Base-by-base conservation (phyloP, 768 basidiomycete genomes). In the Rhodotorula paludigena region DNA sequence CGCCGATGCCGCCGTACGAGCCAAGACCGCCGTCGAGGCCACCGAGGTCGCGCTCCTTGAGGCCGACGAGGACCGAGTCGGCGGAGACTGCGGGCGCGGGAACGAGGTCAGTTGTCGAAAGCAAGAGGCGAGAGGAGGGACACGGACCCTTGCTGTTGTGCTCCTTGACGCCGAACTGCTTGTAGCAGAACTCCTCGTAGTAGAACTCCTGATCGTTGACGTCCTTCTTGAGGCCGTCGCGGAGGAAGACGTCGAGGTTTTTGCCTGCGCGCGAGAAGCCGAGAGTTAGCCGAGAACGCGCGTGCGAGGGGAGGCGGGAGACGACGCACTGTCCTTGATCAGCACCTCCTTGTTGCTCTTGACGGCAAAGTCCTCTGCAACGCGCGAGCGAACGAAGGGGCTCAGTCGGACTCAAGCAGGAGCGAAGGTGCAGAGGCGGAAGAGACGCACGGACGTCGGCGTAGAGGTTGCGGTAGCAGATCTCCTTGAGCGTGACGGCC, bases 121-220 rank as follows among this genome's bases (percentile, higher is more conserved):
- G 9, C 2, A 11, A 5, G 9, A 14, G 18, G 55, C 41, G 44
- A 20, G 18, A 18, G 14, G 5, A 42, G 41, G n/a, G n/a, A 1
- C 20, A 38, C 56, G 39, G 30, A 57, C 56, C 41, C 28, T 53
- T n/a, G 2, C 4, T 18, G 49, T 51, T 32, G 41, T 61, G 60
- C 51, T 52, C 45, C n/a, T 32, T n/a, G 41, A 53, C 3, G n/a
- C 44, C 14, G 30, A 42, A 35, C 41, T 61, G 51, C 51, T 53
- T 53, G 60, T 61, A 61, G 41, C 60, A 61, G 60, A 53, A 61
- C 51, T 53, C 49, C 21, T 45, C n/a, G 51, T 53, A 53, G 60
- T 53, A 61, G 60, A 48, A 61, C 60, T 53, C 48, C 18, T 32
- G 4, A 39, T 60, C 30, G 23, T 53, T 2, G 39, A 35, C 25